phyloP scores from a whole-genome alignment of 257 asterid species.

The Fraxinus excelsior region DNA sequence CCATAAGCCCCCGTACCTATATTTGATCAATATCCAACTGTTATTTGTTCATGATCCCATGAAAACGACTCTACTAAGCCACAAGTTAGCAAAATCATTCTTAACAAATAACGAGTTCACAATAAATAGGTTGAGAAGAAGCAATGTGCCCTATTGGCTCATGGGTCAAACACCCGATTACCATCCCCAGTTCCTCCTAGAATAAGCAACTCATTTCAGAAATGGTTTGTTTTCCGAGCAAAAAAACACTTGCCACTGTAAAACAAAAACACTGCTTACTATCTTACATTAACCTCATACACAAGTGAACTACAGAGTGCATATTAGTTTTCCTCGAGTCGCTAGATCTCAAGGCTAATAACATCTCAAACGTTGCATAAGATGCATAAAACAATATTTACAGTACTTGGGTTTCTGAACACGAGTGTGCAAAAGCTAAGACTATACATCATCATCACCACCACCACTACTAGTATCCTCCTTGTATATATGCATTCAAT shows the following conservation, averaged over 20 bases:
- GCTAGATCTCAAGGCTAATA: slow-evolving; percentile 24
- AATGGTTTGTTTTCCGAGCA: background rate
- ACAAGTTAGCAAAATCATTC: too few relatives aligned
- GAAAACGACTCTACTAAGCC: too few relatives aligned
- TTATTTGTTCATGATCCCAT: too few relatives aligned
- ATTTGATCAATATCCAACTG: too few relatives aligned
- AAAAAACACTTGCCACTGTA: background rate
- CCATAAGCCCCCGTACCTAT: too few relatives aligned
- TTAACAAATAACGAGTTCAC: too few relatives aligned
- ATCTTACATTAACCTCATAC: background rate
- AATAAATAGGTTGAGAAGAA: too few relatives aligned
- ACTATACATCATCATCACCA: slow-evolving; percentile 26
- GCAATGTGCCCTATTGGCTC: too few relatives aligned
- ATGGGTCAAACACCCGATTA: too few relatives aligned
- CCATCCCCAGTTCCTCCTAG: too few relatives aligned
- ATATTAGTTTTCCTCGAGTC: background rate
- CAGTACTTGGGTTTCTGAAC: slow-evolving; percentile 31
- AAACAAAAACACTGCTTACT: background rate
- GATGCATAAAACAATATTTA: slow-evolving; percentile 42
- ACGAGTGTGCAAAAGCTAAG: background rate
- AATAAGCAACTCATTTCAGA: background rate
- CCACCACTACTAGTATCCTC: slow-evolving; percentile 68
- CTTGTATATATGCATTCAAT: slow-evolving; percentile 79
- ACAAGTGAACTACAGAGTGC: background rate
- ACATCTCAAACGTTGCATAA: slow-evolving; percentile 31